A percentile compares a stretch with the other conserved stretches of the same genome.
These are phyloP conservation scores for Solanum virginianum DNA, from an alignment of 257 asterid species.

Conservation along the genomic window DNA sequence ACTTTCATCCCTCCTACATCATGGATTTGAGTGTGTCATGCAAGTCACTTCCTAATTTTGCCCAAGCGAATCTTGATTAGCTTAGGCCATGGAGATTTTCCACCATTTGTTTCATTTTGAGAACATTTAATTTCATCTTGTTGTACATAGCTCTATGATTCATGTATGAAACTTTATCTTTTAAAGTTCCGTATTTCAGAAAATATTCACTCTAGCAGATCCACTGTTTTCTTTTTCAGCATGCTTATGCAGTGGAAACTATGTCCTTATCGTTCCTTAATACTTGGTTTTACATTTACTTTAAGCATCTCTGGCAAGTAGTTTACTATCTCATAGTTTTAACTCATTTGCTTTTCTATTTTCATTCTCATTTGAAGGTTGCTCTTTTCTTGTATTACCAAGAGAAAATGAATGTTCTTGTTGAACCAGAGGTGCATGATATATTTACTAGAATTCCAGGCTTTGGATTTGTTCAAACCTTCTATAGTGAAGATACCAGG, in stretches of 20 bases:
- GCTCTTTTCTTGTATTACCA: slow-evolving; percentile 82
- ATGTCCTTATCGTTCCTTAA: not conserved
- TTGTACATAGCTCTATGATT: not conserved
- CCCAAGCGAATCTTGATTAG: not conserved
- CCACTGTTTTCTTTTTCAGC: not conserved
- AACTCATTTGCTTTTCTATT: not conserved
- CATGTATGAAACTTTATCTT: not conserved
- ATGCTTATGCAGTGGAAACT: not conserved
- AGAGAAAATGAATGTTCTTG: slow-evolving; percentile 92
- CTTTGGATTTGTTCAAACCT: slow-evolving; percentile 94
- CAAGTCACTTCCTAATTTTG: not conserved
- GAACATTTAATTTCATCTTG: not conserved
- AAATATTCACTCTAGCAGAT: not conserved
- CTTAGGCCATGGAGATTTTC: not conserved
- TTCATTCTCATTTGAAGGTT: slow-evolving; percentile 41
- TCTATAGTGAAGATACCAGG: slow-evolving; percentile 98
- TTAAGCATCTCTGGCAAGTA: not conserved
- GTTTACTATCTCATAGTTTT: not conserved
- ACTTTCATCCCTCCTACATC: not conserved
- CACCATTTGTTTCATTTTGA: not conserved
- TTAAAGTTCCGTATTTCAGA: not conserved
- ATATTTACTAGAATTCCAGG: slow-evolving; percentile 93
- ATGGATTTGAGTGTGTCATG: not conserved
- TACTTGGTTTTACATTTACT: not conserved
- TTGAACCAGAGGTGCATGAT: slow-evolving; percentile 97